Percentiles rank a stretch among this genome's conserved stretches.
phyloP scores from a whole-genome alignment of 2,329 filamentous ascomycete species.

The Fusarium incarnatum region DNA sequence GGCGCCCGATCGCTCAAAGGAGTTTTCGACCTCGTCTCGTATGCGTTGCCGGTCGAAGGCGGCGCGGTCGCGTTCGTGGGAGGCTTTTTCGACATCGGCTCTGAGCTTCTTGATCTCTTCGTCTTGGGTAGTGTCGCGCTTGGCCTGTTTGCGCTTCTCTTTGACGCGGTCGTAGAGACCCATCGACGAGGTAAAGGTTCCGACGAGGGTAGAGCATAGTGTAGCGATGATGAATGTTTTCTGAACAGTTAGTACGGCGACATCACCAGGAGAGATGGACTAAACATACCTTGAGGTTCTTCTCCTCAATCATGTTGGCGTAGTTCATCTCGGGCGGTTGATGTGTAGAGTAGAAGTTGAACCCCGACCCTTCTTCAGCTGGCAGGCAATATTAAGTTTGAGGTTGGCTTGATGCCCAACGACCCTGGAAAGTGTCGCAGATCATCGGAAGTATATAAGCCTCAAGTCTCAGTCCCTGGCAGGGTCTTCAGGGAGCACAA shows the following conservation, averaged over 20 bases:
- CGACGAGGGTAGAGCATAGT: slow-evolving; percentile 43
- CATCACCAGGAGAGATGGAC: background rate
- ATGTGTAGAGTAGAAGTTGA: background rate
- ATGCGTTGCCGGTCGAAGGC: slow-evolving; percentile 9
- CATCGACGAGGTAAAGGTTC: slow-evolving; percentile 45
- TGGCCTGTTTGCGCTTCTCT: slow-evolving; percentile 38
- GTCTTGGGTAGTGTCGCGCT: slow-evolving; percentile 42
- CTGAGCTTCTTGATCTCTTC: slow-evolving; percentile 45
- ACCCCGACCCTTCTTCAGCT: background rate
- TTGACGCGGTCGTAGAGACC: slow-evolving; percentile 46
- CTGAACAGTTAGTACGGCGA: background rate
- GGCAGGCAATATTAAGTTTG: background rate
- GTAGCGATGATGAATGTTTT: slow-evolving; percentile 47
- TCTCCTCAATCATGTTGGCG: slow-evolving; percentile 45
- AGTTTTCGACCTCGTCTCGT: slow-evolving; percentile 37
- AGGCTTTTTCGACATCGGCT: slow-evolving; percentile 30
- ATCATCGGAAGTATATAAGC: slow-evolving; percentile 16
- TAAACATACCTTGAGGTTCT: slow-evolving; percentile 35
- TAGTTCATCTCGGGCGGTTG: slow-evolving; percentile 33
- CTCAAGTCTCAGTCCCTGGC: slow-evolving; percentile 1
- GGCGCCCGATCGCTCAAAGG: slow-evolving; percentile 38
- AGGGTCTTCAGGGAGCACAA: slow-evolving; percentile 11
- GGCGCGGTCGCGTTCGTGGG: slow-evolving; percentile 10
- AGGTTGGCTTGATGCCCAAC: slow-evolving; percentile 24
- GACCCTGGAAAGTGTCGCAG: slow-evolving; percentile 1